Conservation (phyloP, 345 rosid species). For the Gossypium ekmanianum region DNA sequence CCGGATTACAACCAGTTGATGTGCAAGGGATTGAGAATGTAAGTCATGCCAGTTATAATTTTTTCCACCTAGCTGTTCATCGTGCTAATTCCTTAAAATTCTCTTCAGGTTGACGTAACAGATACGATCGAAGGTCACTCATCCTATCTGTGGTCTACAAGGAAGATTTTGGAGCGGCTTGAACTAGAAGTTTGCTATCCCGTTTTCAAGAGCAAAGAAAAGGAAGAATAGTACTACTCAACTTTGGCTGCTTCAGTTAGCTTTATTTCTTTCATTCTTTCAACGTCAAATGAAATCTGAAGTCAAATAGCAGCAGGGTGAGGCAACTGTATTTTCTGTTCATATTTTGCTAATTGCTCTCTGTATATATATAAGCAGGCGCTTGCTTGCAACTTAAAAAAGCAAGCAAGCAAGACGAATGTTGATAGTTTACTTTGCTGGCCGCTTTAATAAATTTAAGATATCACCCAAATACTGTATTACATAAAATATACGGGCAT, state of each 20-base stretch:
- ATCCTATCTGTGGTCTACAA: conserved; percentile 79
- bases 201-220: conserved; percentile 42
- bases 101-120: conserved; percentile 71
- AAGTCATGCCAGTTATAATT: conserved; percentile 23
- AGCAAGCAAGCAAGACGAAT: not conserved
- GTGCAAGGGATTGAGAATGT: conserved; percentile 88
- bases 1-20: conserved; percentile 79
- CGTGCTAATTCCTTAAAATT: not conserved
- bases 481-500: not conserved
- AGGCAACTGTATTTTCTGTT: not conserved
- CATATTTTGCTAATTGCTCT: not conserved
- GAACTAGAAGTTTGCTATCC: conserved; percentile 82
- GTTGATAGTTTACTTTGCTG: not conserved
- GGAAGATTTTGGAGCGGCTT: conserved; percentile 52
- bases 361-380: not conserved
- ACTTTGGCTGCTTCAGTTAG: not conserved
- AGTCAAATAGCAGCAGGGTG: not conserved
- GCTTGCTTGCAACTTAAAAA: not conserved
- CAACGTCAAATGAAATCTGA: not conserved
- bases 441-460: not conserved
- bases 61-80: not conserved
- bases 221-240: not conserved
- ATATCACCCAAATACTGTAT: not conserved
- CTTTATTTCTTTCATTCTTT: not conserved
- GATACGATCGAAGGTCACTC: conserved; percentile 82